These are phyloP conservation scores for Pterothamnion heteromorphum DNA, from an alignment of 31 red algal species.

Conservation along the genomic window DNA sequence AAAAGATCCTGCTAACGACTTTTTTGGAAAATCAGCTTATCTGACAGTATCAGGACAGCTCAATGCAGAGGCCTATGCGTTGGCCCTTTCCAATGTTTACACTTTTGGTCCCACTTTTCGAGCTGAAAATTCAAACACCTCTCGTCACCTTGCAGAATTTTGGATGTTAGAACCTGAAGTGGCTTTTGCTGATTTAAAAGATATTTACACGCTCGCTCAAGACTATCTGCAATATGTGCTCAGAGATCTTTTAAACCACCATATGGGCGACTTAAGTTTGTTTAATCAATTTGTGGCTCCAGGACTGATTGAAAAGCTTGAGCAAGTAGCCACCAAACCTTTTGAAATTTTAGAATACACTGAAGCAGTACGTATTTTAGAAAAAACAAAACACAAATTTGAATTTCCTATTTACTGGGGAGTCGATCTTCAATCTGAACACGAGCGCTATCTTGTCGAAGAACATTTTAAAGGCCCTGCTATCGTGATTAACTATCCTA, in stretches of 20 bases:
- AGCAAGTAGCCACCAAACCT: neutral
- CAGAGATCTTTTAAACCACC: slow-evolving; percentile 33
- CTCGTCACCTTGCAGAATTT: slow-evolving; percentile 81
- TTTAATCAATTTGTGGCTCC: slow-evolving; percentile 65
- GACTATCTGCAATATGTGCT: slow-evolving; percentile 53
- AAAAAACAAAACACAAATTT: slow-evolving; percentile 46
- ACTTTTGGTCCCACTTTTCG: slow-evolving; percentile 88
- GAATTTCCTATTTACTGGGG: slow-evolving; percentile 72
- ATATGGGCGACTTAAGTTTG: slow-evolving; percentile 58
- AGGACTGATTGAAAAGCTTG: slow-evolving; percentile 51
- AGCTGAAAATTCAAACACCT: slow-evolving; percentile 78
- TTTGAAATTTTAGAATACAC: slow-evolving; percentile 67
- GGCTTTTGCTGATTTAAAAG: slow-evolving; percentile 71
- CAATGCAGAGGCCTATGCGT: slow-evolving; percentile 66
- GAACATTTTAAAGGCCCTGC: slow-evolving; percentile 62
- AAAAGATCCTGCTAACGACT: slow-evolving; percentile 50
- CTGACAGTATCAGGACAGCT: slow-evolving; percentile 83
- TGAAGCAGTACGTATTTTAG: slow-evolving; percentile 63
- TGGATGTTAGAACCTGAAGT: slow-evolving; percentile 93
- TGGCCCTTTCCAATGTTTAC: slow-evolving; percentile 67
- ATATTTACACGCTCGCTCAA: slow-evolving; percentile 66
- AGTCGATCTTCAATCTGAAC: slow-evolving; percentile 68
- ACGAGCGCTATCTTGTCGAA: slow-evolving; percentile 79
- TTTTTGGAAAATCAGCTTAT: slow-evolving; percentile 63
- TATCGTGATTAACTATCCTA: slow-evolving; percentile 77